Evolutionary conservation across 2,329 filamentous ascomycete species (phyloP), one percentile per base, ranked within the genome.

Genomic region (Xylariaceae sp.): DNA sequence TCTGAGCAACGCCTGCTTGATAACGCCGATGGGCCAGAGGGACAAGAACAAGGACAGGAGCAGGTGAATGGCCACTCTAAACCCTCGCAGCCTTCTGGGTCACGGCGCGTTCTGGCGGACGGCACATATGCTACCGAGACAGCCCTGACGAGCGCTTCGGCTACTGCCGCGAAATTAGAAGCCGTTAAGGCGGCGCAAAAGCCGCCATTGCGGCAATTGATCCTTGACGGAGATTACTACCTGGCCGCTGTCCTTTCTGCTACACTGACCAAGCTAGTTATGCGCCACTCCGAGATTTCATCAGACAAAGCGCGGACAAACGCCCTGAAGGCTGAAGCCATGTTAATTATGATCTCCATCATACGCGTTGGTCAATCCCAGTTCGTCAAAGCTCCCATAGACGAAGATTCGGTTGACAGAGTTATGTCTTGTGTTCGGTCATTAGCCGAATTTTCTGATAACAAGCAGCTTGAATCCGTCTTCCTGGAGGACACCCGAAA

Each of bases 261-360:
- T 7, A 96, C 92, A 1, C 81, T 99, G 54, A 96, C 94, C 15
- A 99, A 99, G 75, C 81, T 99, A 51, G 94, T 99, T 47, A 96
- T 99, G 91, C 88, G 94, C 49, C 91, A 97, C 70, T 88, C 90
- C 1, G 92, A 97, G 68, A 92, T 97, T 56, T 96, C 92, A 1
- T 77, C 87, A 21, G 92, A 96, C 65, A 74, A 80, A 41, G 88
- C 89, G 41, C 87, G 94, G 37, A 97, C 92, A 29, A 99, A 99
- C 65, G 92, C 92, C 29, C 81, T 99, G 22, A 87, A 90, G 47
- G 94, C 94, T 3, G 94, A 99, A 72, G 94, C 94, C 42, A 99
- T 99, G 94, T 81, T 99, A 49, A 97, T 99, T 69, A 96, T 97
- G 92, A 96, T 99, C 64, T 97, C 94, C 5, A 95, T 99, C 63